Percentiles rank a stretch among this genome's conserved stretches.
phyloP scores from a whole-genome alignment of 2,329 filamentous ascomycete species.

The Lachnellula cervina region DNA sequence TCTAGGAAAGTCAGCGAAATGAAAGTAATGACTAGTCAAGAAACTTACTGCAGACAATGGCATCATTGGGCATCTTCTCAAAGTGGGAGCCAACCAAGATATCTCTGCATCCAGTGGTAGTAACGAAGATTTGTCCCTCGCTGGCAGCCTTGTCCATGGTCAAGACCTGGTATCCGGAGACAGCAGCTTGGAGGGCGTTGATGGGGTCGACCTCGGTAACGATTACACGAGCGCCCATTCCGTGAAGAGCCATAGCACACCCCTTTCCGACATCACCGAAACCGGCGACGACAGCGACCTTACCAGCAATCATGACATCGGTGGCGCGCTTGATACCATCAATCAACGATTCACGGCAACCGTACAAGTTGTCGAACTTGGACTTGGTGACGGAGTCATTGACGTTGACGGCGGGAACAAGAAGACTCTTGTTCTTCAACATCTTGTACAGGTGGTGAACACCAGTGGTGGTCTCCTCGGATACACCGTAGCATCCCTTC shows the following conservation, averaged over 20 bases:
- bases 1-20: slow-evolving; percentile 42
- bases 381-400: slow-evolving; percentile 99
- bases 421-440: slow-evolving; percentile 85
- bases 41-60: slow-evolving; percentile 89
- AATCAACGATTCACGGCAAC: slow-evolving; percentile 96
- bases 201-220: slow-evolving; percentile 98
- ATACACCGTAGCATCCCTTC: slow-evolving; percentile 96
- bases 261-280: slow-evolving; percentile 99
- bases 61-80: slow-evolving; percentile 92
- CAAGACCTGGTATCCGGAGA: slow-evolving; percentile 93
- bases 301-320: slow-evolving; percentile 99
- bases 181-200: slow-evolving; percentile 98
- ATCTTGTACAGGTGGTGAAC: slow-evolving; percentile 99
- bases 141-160: slow-evolving; percentile 96
- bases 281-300: slow-evolving; percentile 95
- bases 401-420: slow-evolving; percentile 97
- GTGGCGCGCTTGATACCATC: slow-evolving; percentile 99
- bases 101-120: slow-evolving; percentile 98
- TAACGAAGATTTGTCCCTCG: slow-evolving; percentile 95
- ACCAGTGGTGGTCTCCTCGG: slow-evolving; percentile 99
- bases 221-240: slow-evolving; percentile 95
- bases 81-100: slow-evolving; percentile 92
- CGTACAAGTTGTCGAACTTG: slow-evolving; percentile 99
- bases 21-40: background rate
- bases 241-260: slow-evolving; percentile 90